phyloP scores from a whole-genome alignment of 352 stramenopile species.

The Globisporangium cystogenes region DNA sequence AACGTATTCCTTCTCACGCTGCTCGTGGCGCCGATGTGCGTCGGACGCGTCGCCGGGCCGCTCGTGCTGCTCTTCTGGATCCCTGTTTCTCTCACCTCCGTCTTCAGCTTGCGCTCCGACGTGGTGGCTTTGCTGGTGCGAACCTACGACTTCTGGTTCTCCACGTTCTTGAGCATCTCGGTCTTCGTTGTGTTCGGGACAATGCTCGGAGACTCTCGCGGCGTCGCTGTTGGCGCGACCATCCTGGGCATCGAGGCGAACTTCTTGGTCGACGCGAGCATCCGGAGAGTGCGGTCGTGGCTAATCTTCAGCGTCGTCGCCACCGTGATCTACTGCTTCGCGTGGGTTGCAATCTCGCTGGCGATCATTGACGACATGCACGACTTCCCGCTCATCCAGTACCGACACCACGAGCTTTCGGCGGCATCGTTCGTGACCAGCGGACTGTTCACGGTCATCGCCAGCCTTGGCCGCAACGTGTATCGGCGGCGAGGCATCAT shows the following conservation, averaged over 20 bases:
- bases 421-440: conserved; percentile 6
- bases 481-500: conserved; percentile 8
- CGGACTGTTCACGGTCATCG: conserved; percentile 10
- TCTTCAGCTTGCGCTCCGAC: conserved; percentile 9
- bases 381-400: neutral
- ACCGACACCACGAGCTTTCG: conserved; percentile 4
- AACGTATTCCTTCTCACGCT: conserved; percentile 2
- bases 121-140: conserved; percentile 4
- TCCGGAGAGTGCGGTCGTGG: conserved; percentile 8
- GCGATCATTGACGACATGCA: conserved; percentile 3
- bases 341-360: conserved; percentile 1
- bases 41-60: neutral
- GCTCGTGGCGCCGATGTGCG: neutral
- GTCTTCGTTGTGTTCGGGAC: conserved; percentile 1
- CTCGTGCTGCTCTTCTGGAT: neutral
- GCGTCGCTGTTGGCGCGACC: conserved; percentile 4
- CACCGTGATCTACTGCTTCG: neutral
- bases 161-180: conserved; percentile 1
- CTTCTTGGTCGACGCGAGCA: conserved; percentile 14
- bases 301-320: conserved; percentile 4
- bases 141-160: conserved; percentile 14
- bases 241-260: conserved; percentile 8
- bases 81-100: neutral
- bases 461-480: conserved; percentile 11
- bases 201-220: conserved; percentile 2